These are phyloP conservation scores for Didymella sp. DNA, from an alignment of 2,329 filamentous ascomycete genomes.

Conservation along the genomic window DNA sequence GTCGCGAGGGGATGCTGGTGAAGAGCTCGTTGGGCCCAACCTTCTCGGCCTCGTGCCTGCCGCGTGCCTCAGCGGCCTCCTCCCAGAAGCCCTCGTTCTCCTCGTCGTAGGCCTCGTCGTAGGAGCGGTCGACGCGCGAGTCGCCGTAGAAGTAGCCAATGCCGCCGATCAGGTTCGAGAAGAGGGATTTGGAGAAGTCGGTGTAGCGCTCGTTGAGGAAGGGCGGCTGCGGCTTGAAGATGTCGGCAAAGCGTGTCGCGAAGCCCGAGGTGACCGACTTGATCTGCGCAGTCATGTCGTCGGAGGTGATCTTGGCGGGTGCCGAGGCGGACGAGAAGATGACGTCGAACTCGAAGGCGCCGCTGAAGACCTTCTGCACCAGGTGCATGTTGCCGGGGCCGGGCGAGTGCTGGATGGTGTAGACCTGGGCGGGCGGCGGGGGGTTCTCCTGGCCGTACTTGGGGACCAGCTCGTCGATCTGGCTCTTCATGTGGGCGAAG, in stretches of 20 bases:
- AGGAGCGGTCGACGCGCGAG: constrained; percentile 86
- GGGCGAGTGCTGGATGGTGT: constrained; percentile 75
- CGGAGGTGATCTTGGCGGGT: constrained; percentile 59
- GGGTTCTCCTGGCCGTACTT: constrained; percentile 67
- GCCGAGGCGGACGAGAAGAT: constrained; percentile 83
- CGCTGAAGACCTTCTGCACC: constrained; percentile 89
- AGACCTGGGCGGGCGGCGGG: constrained; percentile 84
- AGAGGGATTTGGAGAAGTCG: constrained; percentile 84
- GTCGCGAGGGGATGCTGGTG: constrained; percentile 87
- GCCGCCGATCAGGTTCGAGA: constrained; percentile 92
- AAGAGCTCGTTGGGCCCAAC: constrained; percentile 90
- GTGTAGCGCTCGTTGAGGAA: constrained; percentile 77
- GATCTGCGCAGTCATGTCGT: constrained; percentile 75
- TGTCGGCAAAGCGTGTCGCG: constrained; percentile 72
- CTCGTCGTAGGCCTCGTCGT: constrained; percentile 92
- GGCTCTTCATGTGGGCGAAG: constrained; percentile 68
- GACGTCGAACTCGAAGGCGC: constrained; percentile 89
- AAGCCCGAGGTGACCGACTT: constrained; percentile 71
- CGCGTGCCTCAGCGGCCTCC: constrained; percentile 81
- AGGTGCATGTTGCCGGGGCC: constrained; percentile 81
- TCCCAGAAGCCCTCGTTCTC: constrained; percentile 96
- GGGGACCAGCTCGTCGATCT: constrained; percentile 65
- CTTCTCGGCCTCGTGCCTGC: constrained; percentile 69
- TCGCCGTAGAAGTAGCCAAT: constrained; percentile 95
- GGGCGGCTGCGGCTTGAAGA: constrained; percentile 76